Conservation (phyloP, 1,284 basidiomycete genomes). For the Golubevia sp. region DNA sequence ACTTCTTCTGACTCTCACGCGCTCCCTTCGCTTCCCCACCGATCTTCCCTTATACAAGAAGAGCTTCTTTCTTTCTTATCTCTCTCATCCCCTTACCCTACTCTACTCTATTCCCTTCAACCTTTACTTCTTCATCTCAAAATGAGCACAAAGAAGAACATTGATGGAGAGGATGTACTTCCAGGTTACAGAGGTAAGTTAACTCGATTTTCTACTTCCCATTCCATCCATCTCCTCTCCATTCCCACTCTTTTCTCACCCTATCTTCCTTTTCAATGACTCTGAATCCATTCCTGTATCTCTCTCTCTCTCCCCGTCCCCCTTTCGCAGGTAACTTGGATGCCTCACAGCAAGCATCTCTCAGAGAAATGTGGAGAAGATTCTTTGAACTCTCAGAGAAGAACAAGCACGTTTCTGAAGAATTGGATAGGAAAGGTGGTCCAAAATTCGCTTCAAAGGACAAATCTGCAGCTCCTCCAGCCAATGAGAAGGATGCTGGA, state of each 20-base stretch:
- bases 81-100: neutral
- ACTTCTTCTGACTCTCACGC: neutral
- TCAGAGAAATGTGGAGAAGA: slow-evolving; percentile 42
- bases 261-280: neutral
- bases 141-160: slow-evolving; percentile 41
- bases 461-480: slow-evolving; percentile 11
- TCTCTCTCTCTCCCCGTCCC: neutral
- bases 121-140: neutral
- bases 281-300: neutral
- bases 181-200: slow-evolving; percentile 44
- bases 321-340: slow-evolving; percentile 46
- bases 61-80: neutral
- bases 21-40: neutral
- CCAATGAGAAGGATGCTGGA: slow-evolving; percentile 32
- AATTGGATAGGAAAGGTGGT: slow-evolving; percentile 31
- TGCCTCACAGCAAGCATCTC: slow-evolving; percentile 33
- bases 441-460: slow-evolving; percentile 10
- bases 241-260: neutral
- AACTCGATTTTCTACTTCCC: neutral
- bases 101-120: neutral
- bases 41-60: neutral
- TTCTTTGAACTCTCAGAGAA: slow-evolving; percentile 47
- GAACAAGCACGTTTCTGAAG: slow-evolving; percentile 47
- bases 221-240: no score
- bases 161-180: slow-evolving; percentile 44